phyloP scores from a whole-genome alignment of 208 protist genomes.

The Wallacemonas collosoma region DNA sequence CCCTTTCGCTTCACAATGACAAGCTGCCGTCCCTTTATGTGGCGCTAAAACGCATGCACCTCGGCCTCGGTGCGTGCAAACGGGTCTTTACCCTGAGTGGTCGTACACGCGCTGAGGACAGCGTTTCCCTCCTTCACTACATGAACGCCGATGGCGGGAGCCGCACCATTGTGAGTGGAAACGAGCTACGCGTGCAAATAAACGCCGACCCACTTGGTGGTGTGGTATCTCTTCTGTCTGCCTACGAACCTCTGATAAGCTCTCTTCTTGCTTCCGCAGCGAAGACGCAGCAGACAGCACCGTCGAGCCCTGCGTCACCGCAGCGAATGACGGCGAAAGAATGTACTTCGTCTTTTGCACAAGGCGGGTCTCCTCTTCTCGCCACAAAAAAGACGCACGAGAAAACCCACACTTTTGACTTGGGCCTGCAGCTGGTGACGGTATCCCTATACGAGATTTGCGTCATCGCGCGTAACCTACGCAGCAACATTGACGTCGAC shows the following conservation, averaged over 20 bases:
- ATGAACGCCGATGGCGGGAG: slow-evolving; percentile 2
- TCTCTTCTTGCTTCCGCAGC: not conserved
- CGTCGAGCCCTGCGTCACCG: not conserved
- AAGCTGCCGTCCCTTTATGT: slow-evolving; percentile 6
- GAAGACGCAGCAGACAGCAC: not conserved
- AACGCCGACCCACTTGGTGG: slow-evolving; percentile 14
- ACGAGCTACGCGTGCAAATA: slow-evolving; percentile 3
- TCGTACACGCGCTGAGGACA: not conserved
- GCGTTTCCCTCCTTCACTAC: slow-evolving; percentile 11
- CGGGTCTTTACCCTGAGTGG: slow-evolving; percentile 2
- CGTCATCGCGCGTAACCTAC: slow-evolving; percentile 3
- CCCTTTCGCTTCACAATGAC: not conserved
- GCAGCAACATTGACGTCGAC: not conserved
- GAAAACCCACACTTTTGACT: not conserved
- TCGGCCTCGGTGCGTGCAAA: slow-evolving; percentile 13
- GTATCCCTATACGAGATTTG: slow-evolving; percentile 4
- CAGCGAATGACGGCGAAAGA: not conserved
- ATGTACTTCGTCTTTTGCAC: not conserved
- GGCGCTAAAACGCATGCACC: not conserved
- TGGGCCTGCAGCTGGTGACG: slow-evolving; percentile 9
- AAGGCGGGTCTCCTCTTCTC: not conserved
- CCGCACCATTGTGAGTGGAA: slow-evolving; percentile 3
- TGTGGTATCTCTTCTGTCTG: not conserved
- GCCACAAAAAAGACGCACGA: not conserved
- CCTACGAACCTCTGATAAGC: slow-evolving; percentile 6